Percentiles rank a stretch among this genome's conserved stretches.
phyloP scores from a whole-genome alignment of 805 yeast genomes.

The Candida sakaeoensis region DNA sequence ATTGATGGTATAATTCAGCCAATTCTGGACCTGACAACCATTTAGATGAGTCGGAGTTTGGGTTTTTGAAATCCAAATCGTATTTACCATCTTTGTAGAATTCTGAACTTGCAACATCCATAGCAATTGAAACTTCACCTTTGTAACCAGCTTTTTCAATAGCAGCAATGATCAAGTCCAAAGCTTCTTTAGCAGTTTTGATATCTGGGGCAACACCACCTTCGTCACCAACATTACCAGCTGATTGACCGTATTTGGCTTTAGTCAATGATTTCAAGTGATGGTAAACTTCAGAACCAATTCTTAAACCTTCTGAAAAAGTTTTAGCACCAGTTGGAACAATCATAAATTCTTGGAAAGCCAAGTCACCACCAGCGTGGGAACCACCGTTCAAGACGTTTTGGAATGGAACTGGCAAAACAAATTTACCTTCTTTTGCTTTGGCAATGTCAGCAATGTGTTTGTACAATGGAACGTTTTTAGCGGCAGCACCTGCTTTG shows the following conservation, averaged over 20 bases:
- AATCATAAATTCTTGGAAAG: slow-evolving; percentile 99
- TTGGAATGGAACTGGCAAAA: slow-evolving; percentile 98
- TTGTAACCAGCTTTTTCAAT: slow-evolving; percentile 94
- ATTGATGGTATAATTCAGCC: slow-evolving; percentile 75
- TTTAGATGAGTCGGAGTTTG: slow-evolving; percentile 83
- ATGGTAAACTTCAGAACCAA: slow-evolving; percentile 98
- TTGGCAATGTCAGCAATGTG: slow-evolving; percentile 82
- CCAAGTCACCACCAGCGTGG: slow-evolving; percentile 99
- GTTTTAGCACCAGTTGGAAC: slow-evolving; percentile 89
- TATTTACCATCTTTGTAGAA: slow-evolving; percentile 95
- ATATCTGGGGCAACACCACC: slow-evolving; percentile 99
- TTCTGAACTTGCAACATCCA: slow-evolving; percentile 97
- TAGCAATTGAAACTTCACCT: slow-evolving; percentile 87
- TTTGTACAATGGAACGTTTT: slow-evolving; percentile 87
- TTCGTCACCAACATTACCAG: slow-evolving; percentile 99
- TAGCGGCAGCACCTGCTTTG: slow-evolving; percentile 97
- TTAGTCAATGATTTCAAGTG: slow-evolving; percentile 87
- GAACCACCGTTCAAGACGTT: slow-evolving; percentile 99
- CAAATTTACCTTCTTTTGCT: slow-evolving; percentile 74
- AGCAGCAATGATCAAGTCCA: slow-evolving; percentile 87
- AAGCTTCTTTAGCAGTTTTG: slow-evolving; percentile 92
- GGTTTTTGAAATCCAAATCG: slow-evolving; percentile 98
- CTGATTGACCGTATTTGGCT: slow-evolving; percentile 94
- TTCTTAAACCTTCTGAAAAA: slow-evolving; percentile 94
- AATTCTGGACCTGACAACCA: slow-evolving; percentile 88